Evolutionary conservation across 345 rosid genomes (phyloP).

Genomic region (Linum tenue): DNA sequence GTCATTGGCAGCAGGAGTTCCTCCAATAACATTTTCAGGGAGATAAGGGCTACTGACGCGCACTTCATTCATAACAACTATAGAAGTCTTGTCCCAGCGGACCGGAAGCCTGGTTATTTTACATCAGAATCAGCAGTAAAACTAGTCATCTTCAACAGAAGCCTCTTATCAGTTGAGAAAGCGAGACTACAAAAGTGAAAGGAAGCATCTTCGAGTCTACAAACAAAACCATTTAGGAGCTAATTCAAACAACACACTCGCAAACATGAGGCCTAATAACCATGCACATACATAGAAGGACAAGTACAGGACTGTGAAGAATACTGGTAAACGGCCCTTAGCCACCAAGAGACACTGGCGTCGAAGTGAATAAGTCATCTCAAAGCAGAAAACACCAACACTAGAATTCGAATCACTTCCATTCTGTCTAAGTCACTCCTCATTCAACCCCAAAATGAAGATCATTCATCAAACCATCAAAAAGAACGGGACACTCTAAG

Average conservation of each 20-base stretch:
- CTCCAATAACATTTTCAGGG: slow-evolving; percentile 79
- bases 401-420: neutral
- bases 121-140: neutral
- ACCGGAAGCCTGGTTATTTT: slow-evolving; percentile 72
- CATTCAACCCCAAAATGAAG: neutral
- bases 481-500: neutral
- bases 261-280: neutral
- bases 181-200: no score
- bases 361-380: neutral
- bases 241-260: neutral
- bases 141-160: neutral
- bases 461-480: neutral
- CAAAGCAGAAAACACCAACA: neutral
- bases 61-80: slow-evolving; percentile 88
- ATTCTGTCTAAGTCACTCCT: neutral
- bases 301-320: neutral
- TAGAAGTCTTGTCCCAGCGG: slow-evolving; percentile 86
- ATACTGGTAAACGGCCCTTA: no score
- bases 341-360: neutral
- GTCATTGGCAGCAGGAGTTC: slow-evolving; percentile 91
- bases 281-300: neutral
- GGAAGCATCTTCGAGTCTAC: no score
- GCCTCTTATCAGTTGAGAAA: no score
- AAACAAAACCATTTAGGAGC: no score
- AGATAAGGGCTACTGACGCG: slow-evolving; percentile 85